Conservation (phyloP, 2,329 filamentous ascomycete genomes). For the Stagonosporopsis vannaccii region DNA sequence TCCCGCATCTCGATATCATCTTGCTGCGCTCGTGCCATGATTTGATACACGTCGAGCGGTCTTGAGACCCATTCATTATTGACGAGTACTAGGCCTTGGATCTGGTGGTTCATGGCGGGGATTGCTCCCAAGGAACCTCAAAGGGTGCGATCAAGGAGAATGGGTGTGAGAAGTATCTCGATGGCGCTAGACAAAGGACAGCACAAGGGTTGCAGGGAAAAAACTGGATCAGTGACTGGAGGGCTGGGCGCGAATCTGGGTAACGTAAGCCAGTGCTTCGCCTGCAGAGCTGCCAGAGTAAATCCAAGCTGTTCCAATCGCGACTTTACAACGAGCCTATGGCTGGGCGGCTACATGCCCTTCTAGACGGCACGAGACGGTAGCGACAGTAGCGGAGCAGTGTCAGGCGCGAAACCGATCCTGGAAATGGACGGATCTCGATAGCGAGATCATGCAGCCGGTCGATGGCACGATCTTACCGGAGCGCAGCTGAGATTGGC, state of each 20-base stretch:
- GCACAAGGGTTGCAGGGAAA: conserved; percentile 21
- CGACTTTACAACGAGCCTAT: conserved; percentile 1
- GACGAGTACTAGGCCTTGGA: conserved; percentile 37
- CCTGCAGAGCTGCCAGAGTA: conserved; percentile 5
- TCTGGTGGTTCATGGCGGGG: conserved; percentile 37
- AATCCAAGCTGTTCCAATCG: background rate
- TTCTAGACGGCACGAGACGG: background rate
- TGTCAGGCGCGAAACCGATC: conserved; percentile 6
- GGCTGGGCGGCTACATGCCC: conserved; percentile 16
- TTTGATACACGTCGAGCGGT: conserved; percentile 51
- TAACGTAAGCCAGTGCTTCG: conserved; percentile 20
- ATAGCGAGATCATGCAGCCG: conserved; percentile 16
- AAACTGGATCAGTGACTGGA: conserved; percentile 12
- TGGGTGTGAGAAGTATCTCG: background rate
- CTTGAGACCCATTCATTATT: conserved; percentile 47
- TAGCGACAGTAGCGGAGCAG: conserved; percentile 2
- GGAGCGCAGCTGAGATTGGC: conserved; percentile 1
- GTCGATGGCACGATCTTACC: conserved; percentile 17
- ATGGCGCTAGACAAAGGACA: conserved; percentile 11
- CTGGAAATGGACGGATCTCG: conserved; percentile 3
- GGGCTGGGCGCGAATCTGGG: conserved; percentile 20
- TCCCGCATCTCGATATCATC: conserved; percentile 37
- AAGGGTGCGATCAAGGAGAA: background rate
- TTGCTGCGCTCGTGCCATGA: conserved; percentile 48
- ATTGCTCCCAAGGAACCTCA: background rate